phyloP scores from a whole-genome alignment of 306 rosid genomes.

The Trifolium pratense region DNA sequence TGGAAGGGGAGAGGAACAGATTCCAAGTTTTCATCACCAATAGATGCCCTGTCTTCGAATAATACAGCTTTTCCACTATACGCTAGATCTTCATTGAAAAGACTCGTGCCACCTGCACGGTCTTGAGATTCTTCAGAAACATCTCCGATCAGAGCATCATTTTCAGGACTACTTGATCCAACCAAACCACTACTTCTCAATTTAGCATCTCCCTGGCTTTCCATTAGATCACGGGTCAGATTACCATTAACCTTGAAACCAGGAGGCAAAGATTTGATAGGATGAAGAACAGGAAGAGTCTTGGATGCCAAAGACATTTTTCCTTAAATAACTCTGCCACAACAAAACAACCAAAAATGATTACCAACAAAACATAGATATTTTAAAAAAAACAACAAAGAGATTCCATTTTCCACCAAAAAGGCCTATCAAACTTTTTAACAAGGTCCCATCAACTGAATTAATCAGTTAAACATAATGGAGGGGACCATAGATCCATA shows the following conservation, averaged over 20 bases:
- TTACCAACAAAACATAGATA: slow-evolving; percentile 37
- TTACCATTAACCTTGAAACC: slow-evolving; percentile 56
- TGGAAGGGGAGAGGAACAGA: slow-evolving; percentile 59
- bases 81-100: slow-evolving; percentile 72
- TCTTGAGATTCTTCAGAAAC: slow-evolving; percentile 47
- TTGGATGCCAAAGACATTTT: slow-evolving; percentile 61
- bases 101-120: slow-evolving; percentile 47
- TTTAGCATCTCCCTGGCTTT: slow-evolving; percentile 43
- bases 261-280: slow-evolving; percentile 72
- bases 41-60: slow-evolving; percentile 54
- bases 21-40: slow-evolving; percentile 63
- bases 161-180: slow-evolving; percentile 50
- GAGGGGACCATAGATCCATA: slow-evolving; percentile 82
- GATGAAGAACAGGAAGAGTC: slow-evolving; percentile 54
- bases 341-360: slow-evolving; percentile 44
- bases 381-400: slow-evolving; percentile 45
- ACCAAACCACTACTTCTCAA: slow-evolving; percentile 44
- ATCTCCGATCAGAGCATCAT: slow-evolving; percentile 45
- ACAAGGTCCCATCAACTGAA: slow-evolving; percentile 68
- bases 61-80: slow-evolving; percentile 51
- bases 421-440: no score
- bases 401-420: no score
- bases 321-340: slow-evolving; percentile 53
- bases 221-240: slow-evolving; percentile 47
- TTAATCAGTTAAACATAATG: slow-evolving; percentile 52